Percentiles rank a stretch among this genome's conserved stretches.
Conservation (phyloP, 2,329 filamentous ascomycete genomes). For the Lasiodiplodia theobromae region DNA sequence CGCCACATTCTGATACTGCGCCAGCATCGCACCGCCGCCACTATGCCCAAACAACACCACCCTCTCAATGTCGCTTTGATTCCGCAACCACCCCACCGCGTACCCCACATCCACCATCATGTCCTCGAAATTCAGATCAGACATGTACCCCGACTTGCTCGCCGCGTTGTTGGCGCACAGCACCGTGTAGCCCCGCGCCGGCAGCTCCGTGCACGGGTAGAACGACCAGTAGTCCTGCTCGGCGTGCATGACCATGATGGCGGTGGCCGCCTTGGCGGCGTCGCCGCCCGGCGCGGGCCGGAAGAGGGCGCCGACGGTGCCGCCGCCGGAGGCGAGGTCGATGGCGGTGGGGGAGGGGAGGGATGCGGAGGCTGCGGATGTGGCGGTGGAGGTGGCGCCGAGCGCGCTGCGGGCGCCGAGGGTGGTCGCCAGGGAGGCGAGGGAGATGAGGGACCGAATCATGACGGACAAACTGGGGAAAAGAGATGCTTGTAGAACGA, state of each 20-base stretch:
- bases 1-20: constrained; percentile 22
- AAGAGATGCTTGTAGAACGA: too few relatives aligned
- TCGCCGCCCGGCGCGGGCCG: neutral
- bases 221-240: constrained; percentile 17
- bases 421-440: too few relatives aligned
- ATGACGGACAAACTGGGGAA: too few relatives aligned
- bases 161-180: constrained; percentile 17
- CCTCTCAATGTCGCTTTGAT: constrained; percentile 6
- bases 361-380: too few relatives aligned
- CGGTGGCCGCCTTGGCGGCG: neutral
- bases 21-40: constrained; percentile 18
- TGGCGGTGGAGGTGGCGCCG: too few relatives aligned
- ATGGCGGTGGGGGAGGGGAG: neutral
- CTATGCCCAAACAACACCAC: constrained; percentile 14
- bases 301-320: constrained; percentile 1
- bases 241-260: constrained; percentile 21
- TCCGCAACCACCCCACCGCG: neutral
- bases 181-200: neutral
- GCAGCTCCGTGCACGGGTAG: constrained; percentile 11
- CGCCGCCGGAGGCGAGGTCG: neutral
- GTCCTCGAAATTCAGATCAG: constrained; percentile 4
- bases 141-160: constrained; percentile 17
- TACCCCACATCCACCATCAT: constrained; percentile 9
- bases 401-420: too few relatives aligned
- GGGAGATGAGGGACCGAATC: too few relatives aligned